Evolutionary conservation across 371 early-diverging fungal species (phyloP), one percentile per base, ranked within the genome.

Genomic region (Sporodiniella umbellata): DNA sequence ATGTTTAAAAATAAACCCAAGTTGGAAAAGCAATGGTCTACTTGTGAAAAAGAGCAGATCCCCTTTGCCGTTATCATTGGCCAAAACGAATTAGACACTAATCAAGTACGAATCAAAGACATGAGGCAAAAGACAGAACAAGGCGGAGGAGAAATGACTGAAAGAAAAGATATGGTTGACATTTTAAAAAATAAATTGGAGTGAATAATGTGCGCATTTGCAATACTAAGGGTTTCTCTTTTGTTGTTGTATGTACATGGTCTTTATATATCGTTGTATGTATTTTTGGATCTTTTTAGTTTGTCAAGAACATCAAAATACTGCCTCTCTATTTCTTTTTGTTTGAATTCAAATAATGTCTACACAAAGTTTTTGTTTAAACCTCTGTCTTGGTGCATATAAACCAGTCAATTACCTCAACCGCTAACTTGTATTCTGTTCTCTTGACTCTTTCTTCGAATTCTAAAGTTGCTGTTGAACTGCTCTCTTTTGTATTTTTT

Each of bases 11-110:
- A 78, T n/a, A 93, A 96, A 62, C 90, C 92, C 4, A 86, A 92
- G 51, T 72, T 91, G 31, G 86, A 86, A 35, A 76, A 69, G 18
- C 93, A 96, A 68, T 94, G 89, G 76, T 78, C 82, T 44, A 71
- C 60, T 8, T 91, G 91, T 62, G 92, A 93, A 57, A 84, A 81
- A 35, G 90, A 90, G 25, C 80, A 83, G 48, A 93, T 98, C 43
- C 97, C 97, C 0, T 80, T 87, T 45, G 88, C 88, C 0, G 88
- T 97, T 22, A 91, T 96, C 54, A 75, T 97, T 30, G 96, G 96
- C 25, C 62, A 75, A 22, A 85, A 88, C 50, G 97, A 96, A 70
- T 42, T 96, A 19, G 81, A 75, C 15, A 66, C 77, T 21, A 87
- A 87, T 8, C 53, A 83, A 33, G 89, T 96, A 26, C 84, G 87